Base-by-base conservation (phyloP, 176 grass and related monocot species). In the Metroxylon sagu region DNA sequence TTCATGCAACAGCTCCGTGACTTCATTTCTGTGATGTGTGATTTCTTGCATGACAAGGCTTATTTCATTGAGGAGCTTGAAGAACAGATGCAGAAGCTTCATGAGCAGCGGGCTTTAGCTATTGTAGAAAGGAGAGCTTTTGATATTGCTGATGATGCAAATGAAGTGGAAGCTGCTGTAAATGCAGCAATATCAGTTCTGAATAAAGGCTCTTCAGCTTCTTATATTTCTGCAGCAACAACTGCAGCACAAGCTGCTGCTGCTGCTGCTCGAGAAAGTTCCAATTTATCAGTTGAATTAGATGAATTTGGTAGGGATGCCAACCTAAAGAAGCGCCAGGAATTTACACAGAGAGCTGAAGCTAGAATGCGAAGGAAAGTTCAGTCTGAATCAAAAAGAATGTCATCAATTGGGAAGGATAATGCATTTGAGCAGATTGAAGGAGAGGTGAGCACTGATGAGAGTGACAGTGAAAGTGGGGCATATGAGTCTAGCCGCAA, bases 391-490 rank as follows among this genome's bases (percentile, higher is more conserved):
- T 76, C 72, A 19, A 98, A 92, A 75, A 79, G 78, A 82, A 71
- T 88, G 62, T 58, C 68, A 57, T 70, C 77, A 60, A 49, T 60
- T 53, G 56, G 16, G 23, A 92, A 78, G 69, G 76, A 69, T 72
- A 74, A 35, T 69, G 61, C 7, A 18, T 49, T 23, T 59, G 64
- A 73, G 35, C 69, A 76, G 28, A 76, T 92, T 61, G 93, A 98
- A 81, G 93, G 93, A 71, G 87, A 92, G 64, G 21, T 98, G 67
- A 98, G 93, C 73, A 98, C 87, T 19, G 93, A 98, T 73, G 93
- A 98, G 77, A 98, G 93, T 70, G 93, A 98, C 60, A 85, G 79
- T 51, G 93, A 98, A 73, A 89, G 50, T 50, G 57, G 19, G 74
- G 84, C 93, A 49, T 98, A 92, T 62, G 26, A 83, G 51, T 98